phyloP scores from a whole-genome alignment of 306 rosid species.

The Vigna hirtella region DNA sequence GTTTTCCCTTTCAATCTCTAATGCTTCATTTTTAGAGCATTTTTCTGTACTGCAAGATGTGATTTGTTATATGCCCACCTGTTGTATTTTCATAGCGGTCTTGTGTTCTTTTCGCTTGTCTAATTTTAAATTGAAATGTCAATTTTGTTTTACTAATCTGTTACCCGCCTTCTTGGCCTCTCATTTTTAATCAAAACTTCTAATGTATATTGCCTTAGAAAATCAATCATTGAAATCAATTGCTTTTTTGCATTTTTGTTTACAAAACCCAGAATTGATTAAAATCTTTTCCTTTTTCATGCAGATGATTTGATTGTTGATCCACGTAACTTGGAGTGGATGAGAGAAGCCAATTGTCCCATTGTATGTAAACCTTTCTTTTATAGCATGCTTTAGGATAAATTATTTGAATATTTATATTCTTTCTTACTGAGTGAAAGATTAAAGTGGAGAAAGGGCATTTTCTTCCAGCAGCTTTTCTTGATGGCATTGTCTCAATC shows the following conservation, averaged over 20 bases:
- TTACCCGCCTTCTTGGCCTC: conserved; percentile 12
- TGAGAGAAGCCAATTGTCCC: conserved; percentile 93
- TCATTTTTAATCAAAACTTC: conserved; percentile 21
- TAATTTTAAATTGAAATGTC: conserved; percentile 6
- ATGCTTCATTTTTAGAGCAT: conserved; percentile 11
- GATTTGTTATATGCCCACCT: conserved; percentile 8
- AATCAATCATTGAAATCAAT: conserved; percentile 18
- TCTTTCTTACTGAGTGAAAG: conserved; percentile 12
- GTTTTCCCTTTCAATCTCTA: conserved; percentile 1
- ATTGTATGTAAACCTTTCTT: conserved; percentile 67
- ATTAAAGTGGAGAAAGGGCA: conserved; percentile 3
- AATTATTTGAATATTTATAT: not conserved
- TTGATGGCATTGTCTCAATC: not conserved
- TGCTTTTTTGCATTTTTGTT: conserved; percentile 9
- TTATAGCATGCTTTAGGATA: conserved; percentile 21
- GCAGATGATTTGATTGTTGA: conserved; percentile 96
- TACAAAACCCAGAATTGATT: conserved; percentile 22
- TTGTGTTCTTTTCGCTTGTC: conserved; percentile 27
- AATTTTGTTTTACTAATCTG: conserved; percentile 15
- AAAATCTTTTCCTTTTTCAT: conserved; percentile 39
- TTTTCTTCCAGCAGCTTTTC: conserved; percentile 4
- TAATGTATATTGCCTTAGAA: conserved; percentile 19
- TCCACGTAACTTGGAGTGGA: conserved; percentile 92
- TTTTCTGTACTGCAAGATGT: conserved; percentile 22
- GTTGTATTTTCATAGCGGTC: conserved; percentile 33